Conservation (phyloP, 176 grass and related monocot species). For the Carex cristatella region DNA sequence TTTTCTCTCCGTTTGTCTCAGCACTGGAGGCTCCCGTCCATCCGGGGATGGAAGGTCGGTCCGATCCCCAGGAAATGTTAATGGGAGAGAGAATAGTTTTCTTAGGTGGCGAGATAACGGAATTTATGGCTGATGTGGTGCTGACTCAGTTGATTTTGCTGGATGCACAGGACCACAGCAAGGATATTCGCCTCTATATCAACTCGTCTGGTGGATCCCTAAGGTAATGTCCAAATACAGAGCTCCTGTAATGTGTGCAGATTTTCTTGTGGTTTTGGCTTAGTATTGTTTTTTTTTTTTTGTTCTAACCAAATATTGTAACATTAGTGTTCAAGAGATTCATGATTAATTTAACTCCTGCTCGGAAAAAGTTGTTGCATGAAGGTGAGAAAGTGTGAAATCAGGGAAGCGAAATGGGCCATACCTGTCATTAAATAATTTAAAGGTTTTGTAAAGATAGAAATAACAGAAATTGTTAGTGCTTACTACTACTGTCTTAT, state of each 20-base stretch:
- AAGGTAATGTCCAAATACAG: constrained; percentile 21
- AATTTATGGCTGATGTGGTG: constrained; percentile 75
- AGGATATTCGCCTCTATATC: constrained; percentile 80
- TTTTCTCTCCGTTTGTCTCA: constrained; percentile 25
- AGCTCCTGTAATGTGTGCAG: neutral
- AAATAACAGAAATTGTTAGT: neutral
- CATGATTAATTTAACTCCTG: neutral
- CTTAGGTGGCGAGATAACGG: constrained; percentile 83
- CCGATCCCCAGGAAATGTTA: constrained; percentile 64
- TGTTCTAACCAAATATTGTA: neutral
- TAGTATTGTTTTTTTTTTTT: neutral
- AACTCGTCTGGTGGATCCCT: constrained; percentile 78
- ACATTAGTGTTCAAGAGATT: neutral
- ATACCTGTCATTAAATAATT: neutral
- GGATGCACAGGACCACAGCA: constrained; percentile 59
- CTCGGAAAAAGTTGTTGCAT: neutral
- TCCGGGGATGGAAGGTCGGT: constrained; percentile 20
- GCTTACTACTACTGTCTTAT: neutral
- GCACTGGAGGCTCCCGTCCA: constrained; percentile 31
- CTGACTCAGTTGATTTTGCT: constrained; percentile 87
- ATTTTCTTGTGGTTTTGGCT: neutral
- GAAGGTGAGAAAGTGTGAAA: neutral
- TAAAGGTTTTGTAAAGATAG: neutral
- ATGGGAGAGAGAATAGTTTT: constrained; percentile 78
- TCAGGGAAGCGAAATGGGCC: neutral